phyloP scores from a whole-genome alignment of 768 basidiomycete species.

The Lactarius trivialis region DNA sequence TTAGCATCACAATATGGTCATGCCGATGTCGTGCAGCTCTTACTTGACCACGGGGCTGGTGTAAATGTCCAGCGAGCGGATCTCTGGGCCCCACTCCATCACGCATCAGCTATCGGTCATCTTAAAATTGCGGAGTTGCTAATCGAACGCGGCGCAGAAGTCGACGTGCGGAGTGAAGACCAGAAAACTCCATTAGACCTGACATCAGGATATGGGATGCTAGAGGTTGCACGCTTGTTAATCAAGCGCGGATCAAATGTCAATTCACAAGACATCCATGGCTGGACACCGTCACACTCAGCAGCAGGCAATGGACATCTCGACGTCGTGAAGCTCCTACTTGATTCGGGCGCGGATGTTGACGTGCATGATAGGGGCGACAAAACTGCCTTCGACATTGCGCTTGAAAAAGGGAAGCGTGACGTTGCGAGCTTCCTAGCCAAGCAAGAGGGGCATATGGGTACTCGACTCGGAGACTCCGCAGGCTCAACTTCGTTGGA shows the following conservation, averaged over 20 bases:
- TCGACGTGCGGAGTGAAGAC: not conserved
- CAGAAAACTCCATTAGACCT: not conserved
- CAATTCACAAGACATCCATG: not conserved
- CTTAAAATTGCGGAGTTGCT: not conserved
- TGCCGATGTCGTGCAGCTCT: not conserved
- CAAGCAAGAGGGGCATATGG: not conserved
- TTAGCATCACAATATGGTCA: not conserved
- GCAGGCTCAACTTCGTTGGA: not conserved
- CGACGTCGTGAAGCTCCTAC: not conserved
- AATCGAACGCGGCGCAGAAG: not conserved
- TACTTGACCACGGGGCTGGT: not conserved
- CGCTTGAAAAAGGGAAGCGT: not conserved
- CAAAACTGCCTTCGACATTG: not conserved
- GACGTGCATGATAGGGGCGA: not conserved
- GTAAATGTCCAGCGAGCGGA: not conserved
- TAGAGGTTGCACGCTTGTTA: not conserved
- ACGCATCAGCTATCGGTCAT: not conserved
- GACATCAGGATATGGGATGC: not conserved
- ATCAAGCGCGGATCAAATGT: not conserved
- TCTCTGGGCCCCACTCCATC: not conserved
- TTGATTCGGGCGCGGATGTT: not conserved
- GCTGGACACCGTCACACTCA: not conserved
- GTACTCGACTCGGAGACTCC: not conserved
- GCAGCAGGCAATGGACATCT: not conserved
- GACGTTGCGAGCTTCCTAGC: not conserved